Evolutionary conservation across 1,139 yeast genomes (phyloP).

Genomic region (Debaryomyces psychrophilus): DNA sequence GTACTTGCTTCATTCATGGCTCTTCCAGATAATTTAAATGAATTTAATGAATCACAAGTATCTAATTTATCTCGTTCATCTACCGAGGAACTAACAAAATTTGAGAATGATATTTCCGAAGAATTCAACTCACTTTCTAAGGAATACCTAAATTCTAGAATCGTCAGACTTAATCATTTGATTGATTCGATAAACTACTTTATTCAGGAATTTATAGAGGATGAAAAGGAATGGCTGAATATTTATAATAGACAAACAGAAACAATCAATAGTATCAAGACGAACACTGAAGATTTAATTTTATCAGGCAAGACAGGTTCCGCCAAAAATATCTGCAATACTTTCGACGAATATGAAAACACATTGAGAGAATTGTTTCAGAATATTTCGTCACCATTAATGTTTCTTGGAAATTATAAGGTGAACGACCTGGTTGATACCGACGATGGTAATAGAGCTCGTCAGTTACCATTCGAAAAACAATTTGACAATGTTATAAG

Average conservation of each 20-base stretch:
- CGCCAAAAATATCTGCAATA: slow-evolving; percentile 24
- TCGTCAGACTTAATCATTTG: slow-evolving; percentile 35
- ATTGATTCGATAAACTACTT: slow-evolving; percentile 30
- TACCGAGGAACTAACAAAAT: slow-evolving; percentile 31
- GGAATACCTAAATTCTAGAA: slow-evolving; percentile 35
- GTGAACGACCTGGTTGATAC: slow-evolving; percentile 14
- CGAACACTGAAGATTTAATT: slow-evolving; percentile 37
- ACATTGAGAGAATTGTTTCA: slow-evolving; percentile 32
- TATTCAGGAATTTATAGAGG: slow-evolving; percentile 30
- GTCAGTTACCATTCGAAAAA: slow-evolving; percentile 33
- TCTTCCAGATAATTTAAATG: slow-evolving; percentile 1
- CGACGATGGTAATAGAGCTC: slow-evolving; percentile 10
- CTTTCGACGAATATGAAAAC: slow-evolving; percentile 32
- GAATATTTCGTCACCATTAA: slow-evolving; percentile 39
- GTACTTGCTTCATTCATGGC: slow-evolving; percentile 5
- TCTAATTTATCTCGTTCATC: slow-evolving; percentile 22
- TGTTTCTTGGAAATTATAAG: slow-evolving; percentile 20
- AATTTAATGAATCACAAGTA: slow-evolving; percentile 7
- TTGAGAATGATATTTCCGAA: slow-evolving; percentile 33
- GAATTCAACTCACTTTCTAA: slow-evolving; percentile 37
- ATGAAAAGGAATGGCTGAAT: slow-evolving; percentile 41
- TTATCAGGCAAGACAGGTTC: slow-evolving; percentile 21
- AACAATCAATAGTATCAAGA: slow-evolving; percentile 35
- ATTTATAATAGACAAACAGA: slow-evolving; percentile 39
- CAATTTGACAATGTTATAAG: slow-evolving; percentile 31